Evolutionary conservation across 805 yeast species (phyloP).

Genomic region (Ogataea dorogensis): DNA sequence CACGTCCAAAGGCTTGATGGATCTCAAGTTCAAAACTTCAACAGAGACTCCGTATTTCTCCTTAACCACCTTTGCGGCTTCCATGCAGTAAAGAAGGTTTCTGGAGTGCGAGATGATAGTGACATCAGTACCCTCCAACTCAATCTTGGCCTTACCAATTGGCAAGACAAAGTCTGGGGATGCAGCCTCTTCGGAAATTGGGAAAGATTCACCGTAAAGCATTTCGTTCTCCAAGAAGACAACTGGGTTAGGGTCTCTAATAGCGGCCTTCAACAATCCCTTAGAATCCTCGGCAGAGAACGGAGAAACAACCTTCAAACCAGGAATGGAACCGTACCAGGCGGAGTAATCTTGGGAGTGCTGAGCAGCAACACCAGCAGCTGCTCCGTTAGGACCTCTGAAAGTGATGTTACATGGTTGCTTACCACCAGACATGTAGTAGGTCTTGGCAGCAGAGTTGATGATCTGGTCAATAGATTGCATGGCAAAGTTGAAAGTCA

Average conservation of each 20-base stretch:
- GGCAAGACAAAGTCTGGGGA: conserved; percentile 90
- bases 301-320: conserved; percentile 94
- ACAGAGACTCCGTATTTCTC: conserved; percentile 84
- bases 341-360: conserved; percentile 97
- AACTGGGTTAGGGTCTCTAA: conserved; percentile 98
- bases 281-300: conserved; percentile 93
- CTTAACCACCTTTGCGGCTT: conserved; percentile 86
- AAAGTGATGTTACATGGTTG: conserved; percentile 96
- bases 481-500: conserved; percentile 99
- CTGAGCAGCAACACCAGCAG: conserved; percentile 99
- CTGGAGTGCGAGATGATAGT: conserved; percentile 90
- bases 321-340: conserved; percentile 98
- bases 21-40: conserved; percentile 93
- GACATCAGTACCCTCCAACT: conserved; percentile 87
- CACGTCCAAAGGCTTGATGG: conserved; percentile 94
- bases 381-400: conserved; percentile 99
- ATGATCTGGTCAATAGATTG: conserved; percentile 98
- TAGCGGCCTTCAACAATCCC: conserved; percentile 93
- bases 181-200: conserved; percentile 83
- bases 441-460: conserved; percentile 98
- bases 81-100: conserved; percentile 79
- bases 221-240: conserved; percentile 95
- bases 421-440: conserved; percentile 98
- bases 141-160: conserved; percentile 93
- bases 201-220: conserved; percentile 88